Percentiles rank a stretch among this genome's conserved stretches.
These are phyloP conservation scores for Botryotinia convoluta DNA, from an alignment of 2,329 filamentous ascomycete species.

Conservation along the genomic window DNA sequence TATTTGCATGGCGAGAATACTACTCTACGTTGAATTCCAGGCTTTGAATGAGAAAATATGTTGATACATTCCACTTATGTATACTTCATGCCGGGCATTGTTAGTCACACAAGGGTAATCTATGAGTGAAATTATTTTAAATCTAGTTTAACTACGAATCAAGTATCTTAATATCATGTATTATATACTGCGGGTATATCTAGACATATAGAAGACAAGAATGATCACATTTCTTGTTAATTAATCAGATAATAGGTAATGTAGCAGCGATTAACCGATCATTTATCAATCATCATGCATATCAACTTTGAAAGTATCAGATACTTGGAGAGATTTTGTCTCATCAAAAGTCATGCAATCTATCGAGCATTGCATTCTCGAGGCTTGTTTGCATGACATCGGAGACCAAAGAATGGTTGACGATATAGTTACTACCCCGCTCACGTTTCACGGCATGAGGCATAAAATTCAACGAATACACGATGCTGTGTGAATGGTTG, in stretches of 20 bases:
- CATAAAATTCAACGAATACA: conserved; percentile 19
- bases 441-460: conserved; percentile 16
- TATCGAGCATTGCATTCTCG: background rate
- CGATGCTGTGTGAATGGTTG: background rate
- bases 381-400: background rate
- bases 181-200: background rate
- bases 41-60: background rate
- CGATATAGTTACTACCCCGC: conserved; percentile 13
- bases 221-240: background rate
- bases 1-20: conserved; percentile 29
- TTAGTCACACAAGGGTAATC: background rate
- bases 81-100: background rate
- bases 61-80: background rate
- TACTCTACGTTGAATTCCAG: conserved; percentile 15
- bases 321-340: background rate
- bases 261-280: conserved; percentile 28
- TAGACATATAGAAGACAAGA: background rate
- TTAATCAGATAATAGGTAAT: conserved; percentile 17
- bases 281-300: conserved; percentile 21
- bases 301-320: background rate
- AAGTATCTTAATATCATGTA: background rate
- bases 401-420: conserved; percentile 12
- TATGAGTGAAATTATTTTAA: background rate
- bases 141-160: background rate
- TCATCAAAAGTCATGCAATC: conserved; percentile 5